Evolutionary conservation across 768 basidiomycete species (phyloP).

Genomic region (Strobilomyces echinocephalus): DNA sequence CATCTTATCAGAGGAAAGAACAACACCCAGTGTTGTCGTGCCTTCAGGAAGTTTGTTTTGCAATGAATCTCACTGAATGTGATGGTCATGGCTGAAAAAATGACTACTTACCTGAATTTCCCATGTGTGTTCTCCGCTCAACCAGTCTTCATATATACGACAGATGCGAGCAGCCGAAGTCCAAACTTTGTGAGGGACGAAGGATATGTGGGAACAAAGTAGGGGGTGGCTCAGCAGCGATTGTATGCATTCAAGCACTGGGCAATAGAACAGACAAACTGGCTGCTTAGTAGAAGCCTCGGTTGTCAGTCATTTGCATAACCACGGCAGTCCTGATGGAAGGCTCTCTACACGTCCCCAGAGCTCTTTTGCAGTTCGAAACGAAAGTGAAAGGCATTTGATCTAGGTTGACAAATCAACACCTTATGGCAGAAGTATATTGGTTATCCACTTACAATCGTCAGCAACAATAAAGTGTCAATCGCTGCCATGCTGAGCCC

Average conservation of each 20-base stretch:
- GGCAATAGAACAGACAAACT: not conserved
- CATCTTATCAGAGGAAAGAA: not conserved
- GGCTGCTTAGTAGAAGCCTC: not conserved
- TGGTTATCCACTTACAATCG: not conserved
- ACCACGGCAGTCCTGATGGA: no score
- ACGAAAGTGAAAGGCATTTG: no score
- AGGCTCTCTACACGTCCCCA: no score
- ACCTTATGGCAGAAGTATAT: no score
- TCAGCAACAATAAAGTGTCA: not conserved
- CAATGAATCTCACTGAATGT: no score
- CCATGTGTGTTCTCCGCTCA: not conserved
- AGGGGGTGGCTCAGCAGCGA: not conserved
- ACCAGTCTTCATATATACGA: not conserved
- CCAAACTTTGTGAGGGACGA: not conserved
- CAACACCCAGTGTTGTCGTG: not conserved
- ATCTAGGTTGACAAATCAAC: no score
- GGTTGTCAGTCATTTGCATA: no score
- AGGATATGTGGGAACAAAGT: not conserved
- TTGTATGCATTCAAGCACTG: not conserved
- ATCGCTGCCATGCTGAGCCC: not conserved
- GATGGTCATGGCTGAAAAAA: no score
- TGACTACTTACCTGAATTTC: not conserved
- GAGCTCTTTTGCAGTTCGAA: no score
- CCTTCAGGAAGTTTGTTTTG: no score
- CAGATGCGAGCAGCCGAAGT: not conserved